phyloP scores from a whole-genome alignment of 2,329 filamentous ascomycete genomes.

The Aspergillus costaricaensis region DNA sequence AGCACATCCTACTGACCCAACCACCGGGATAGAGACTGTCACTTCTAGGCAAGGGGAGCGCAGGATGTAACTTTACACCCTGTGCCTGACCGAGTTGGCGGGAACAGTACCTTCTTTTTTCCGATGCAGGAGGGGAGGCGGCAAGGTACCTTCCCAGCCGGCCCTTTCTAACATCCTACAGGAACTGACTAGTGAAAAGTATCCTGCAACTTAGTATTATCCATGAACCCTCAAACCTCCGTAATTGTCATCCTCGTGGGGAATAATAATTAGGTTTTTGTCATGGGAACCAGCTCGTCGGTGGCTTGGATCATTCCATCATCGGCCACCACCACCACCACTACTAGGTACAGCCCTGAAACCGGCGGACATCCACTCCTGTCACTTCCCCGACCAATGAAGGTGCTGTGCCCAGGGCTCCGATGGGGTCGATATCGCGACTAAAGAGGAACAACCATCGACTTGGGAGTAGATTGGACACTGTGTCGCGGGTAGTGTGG shows the following conservation, averaged over 20 bases:
- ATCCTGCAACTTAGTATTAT: not conserved
- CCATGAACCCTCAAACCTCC: not conserved
- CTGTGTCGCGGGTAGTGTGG: not conserved
- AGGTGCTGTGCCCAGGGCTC: not conserved
- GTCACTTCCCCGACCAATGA: not conserved
- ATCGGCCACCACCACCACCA: not conserved
- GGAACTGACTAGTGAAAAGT: not conserved
- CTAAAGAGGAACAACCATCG: not conserved
- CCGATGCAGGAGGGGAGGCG: not conserved
- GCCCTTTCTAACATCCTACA: not conserved
- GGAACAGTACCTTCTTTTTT: too few species aligned
- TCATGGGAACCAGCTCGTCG: not conserved
- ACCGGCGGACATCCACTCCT: not conserved
- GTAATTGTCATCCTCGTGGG: not conserved
- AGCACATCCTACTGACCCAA: too few species aligned
- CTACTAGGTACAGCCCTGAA: not conserved
- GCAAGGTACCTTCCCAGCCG: not conserved
- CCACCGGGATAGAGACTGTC: not conserved
- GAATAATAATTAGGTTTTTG: not conserved
- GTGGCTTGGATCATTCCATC: not conserved
- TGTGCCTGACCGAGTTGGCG: not conserved
- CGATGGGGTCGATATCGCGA: not conserved
- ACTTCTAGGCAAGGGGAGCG: not conserved
- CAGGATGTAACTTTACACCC: not conserved
- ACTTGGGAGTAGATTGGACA: not conserved